These are phyloP conservation scores for Crithidia brevicula DNA, from an alignment of 208 protist species.

Conservation along the genomic window DNA sequence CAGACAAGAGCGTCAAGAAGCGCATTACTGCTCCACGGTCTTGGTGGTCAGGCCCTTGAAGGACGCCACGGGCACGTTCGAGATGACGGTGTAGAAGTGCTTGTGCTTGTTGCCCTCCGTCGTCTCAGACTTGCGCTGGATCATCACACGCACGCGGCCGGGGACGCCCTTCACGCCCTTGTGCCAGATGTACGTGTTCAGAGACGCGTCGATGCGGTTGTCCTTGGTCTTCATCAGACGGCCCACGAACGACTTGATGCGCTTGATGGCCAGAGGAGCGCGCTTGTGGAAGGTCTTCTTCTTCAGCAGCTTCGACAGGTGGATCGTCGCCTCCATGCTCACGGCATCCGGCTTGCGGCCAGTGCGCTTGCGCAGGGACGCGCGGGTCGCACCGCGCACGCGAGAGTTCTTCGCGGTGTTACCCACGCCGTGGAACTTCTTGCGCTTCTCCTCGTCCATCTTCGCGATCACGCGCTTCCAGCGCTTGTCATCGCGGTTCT, in stretches of 20 bases:
- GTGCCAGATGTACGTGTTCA: constrained; percentile 98
- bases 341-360: constrained; percentile 90
- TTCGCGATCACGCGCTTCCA: constrained; percentile 90
- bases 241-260: constrained; percentile 94
- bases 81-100: constrained; percentile 93
- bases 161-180: constrained; percentile 96
- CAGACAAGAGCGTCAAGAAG: neutral
- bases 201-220: constrained; percentile 96
- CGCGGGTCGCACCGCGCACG: constrained; percentile 81
- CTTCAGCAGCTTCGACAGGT: constrained; percentile 97
- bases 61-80: constrained; percentile 79
- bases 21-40: constrained; percentile 67
- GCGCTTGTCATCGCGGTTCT: constrained; percentile 85
- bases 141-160: constrained; percentile 94
- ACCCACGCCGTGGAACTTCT: constrained; percentile 86
- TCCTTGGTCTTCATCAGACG: constrained; percentile 97
- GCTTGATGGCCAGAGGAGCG: constrained; percentile 96
- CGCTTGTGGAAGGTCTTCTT: constrained; percentile 97
- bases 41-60: constrained; percentile 90
- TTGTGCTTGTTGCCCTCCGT: constrained; percentile 84
- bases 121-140: constrained; percentile 90
- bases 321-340: constrained; percentile 97
- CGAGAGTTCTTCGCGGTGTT: constrained; percentile 89
- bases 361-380: constrained; percentile 81
- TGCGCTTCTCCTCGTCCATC: constrained; percentile 87